Conservation (phyloP, 331 rosid species). For the Erythrophleum ivorense region DNA sequence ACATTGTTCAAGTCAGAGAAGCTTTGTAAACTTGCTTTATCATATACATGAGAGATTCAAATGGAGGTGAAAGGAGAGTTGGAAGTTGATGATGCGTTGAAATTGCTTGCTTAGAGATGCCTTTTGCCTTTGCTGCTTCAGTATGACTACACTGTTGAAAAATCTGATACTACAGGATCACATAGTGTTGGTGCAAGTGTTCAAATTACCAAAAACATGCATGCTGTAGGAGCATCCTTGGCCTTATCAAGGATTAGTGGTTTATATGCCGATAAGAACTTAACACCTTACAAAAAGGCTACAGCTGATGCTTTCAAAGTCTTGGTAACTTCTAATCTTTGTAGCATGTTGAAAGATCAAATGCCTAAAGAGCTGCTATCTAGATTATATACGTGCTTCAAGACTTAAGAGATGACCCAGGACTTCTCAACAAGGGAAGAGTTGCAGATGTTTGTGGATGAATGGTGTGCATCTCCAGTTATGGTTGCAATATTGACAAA, state of each 20-base stretch:
- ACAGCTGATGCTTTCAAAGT: constrained; percentile 77
- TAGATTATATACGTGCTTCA: constrained; percentile 78
- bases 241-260: constrained; percentile 94
- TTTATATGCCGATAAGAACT: constrained; percentile 65
- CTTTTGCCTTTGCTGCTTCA: constrained; percentile 93
- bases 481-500: constrained; percentile 87
- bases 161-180: constrained; percentile 75
- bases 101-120: constrained; percentile 53
- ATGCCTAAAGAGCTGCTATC: constrained; percentile 82
- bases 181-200: constrained; percentile 95
- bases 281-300: constrained; percentile 73
- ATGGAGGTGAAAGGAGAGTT: too few species aligned
- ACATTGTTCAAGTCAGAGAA: too few species aligned
- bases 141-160: constrained; percentile 94
- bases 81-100: too few species aligned
- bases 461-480: constrained; percentile 45
- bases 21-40: too few species aligned
- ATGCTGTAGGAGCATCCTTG: constrained; percentile 74
- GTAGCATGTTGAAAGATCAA: constrained; percentile 87
- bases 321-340: constrained; percentile 89
- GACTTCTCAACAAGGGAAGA: too few species aligned
- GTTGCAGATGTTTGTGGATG: too few species aligned
- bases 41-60: too few species aligned
- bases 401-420: constrained; percentile 41
- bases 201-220: constrained; percentile 91